These are phyloP conservation scores for Escovopsis weberi DNA, from an alignment of 2,329 filamentous ascomycete species.

Conservation along the genomic window DNA sequence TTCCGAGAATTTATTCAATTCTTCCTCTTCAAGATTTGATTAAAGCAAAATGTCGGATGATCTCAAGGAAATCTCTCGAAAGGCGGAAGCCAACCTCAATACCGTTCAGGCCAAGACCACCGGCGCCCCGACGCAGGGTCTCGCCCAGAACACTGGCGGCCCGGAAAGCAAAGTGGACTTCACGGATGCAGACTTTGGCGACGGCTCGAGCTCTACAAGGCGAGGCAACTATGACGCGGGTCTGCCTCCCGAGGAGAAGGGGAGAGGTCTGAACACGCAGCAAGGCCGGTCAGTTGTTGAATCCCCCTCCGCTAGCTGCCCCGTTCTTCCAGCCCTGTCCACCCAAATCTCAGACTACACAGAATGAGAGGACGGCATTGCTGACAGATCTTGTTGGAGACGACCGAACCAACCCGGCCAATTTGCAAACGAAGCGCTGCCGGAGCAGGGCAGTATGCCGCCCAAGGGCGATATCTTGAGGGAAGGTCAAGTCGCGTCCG, in stretches of 20 bases:
- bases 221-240: constrained; percentile 26
- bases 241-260: constrained; percentile 28
- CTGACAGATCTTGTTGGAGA: constrained; percentile 15
- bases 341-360: not conserved
- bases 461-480: constrained; percentile 16
- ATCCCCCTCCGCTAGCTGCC: not conserved
- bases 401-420: constrained; percentile 9
- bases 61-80: constrained; percentile 27
- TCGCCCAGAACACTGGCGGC: constrained; percentile 16
- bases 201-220: constrained; percentile 30
- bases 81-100: constrained; percentile 34
- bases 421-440: too few species aligned
- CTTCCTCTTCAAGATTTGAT: not conserved
- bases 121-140: constrained; percentile 9
- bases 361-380: not conserved
- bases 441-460: constrained; percentile 8
- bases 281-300: constrained; percentile 26
- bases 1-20: not conserved
- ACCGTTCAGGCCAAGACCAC: constrained; percentile 34
- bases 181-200: constrained; percentile 16
- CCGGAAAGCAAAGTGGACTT: constrained; percentile 27
- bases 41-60: constrained; percentile 8
- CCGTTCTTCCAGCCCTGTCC: too few species aligned
- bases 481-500: constrained; percentile 23
- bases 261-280: constrained; percentile 25